Evolutionary conservation across 176 grass and related monocot genomes (phyloP), one percentile per base, ranked within the genome.

Genomic region (Raddia guianensis): DNA sequence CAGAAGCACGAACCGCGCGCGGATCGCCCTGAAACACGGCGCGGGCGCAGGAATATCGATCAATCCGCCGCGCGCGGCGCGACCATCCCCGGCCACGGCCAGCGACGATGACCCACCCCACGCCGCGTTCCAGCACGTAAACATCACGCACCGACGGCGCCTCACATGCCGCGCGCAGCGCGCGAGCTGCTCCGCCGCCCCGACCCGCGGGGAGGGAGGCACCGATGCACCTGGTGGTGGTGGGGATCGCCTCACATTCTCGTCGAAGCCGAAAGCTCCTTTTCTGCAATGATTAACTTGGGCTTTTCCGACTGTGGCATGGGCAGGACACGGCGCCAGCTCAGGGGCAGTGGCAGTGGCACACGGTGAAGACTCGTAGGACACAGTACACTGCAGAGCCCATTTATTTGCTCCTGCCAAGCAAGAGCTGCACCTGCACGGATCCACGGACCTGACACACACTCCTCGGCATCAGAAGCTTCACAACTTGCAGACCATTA

Each of bases 31-130:
- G 6, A 63, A 50, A 64, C 58, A 5, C 75, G 8, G 75, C 49
- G 58, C 46, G 37, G 37, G 37, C 37, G 37, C 37, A 40, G 37
- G 37, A 40, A 40, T 40, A 27, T 27, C 27, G 27, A 27, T 27
- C 27, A 77, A 63, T 70, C 75, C 59, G 9, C 59, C 58, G 46
- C 59, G 8, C 60, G 59, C 59, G 14, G 45, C 58, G 46, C 59
- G 8, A 77, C n/a, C 79, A 61, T 62, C 10, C 75, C 27, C 27
- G 27, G 27, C 27, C 27, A 27, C 27, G 27, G 27, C 27, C 27
- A 27, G 42, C 78, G 49, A 70, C 59, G 65, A 59, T 19, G 69
- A 69, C 37, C 46, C 51, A 34, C 12, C 46, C 37, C 37, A 8
- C 13, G 10, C 73, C 50, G 9, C 64, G 3, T 4, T 1, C 8